Base-by-base conservation (phyloP, 768 basidiomycete genomes). In the Mycena chlorophos region DNA sequence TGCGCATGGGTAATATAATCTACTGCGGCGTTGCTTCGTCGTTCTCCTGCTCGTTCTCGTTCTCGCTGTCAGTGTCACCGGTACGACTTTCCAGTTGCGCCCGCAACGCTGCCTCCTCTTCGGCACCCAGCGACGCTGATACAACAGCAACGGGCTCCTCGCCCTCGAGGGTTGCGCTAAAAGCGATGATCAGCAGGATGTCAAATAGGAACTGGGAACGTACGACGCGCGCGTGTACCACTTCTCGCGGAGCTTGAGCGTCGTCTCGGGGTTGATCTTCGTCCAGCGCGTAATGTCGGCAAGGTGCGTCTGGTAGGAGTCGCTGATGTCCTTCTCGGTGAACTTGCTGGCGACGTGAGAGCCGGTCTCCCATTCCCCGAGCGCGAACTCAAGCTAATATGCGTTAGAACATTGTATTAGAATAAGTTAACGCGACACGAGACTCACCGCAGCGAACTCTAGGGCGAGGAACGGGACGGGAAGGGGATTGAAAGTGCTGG, bases 221-320 rank as follows among this genome's bases (percentile, higher is more conserved):
- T 23, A 57, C 56, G 38, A 40, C 3, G 51, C 43, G 3, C 47
- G 56, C 5, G 22, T 16, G 20, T 52, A 52, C 56, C 56, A 57
- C 4, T 49, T 57, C 2, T 26, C 26, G 2, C 56, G 51, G 3
- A 57, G 22, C 10, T 52, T 57, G 22, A 39, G 20, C 25, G 29
- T 29, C 3, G 52, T 45, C 0, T 22, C 19, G 3, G 27, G 17
- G n/a, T 50, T 43, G 2, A 49, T 5, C 3, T 26, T n/a, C 4
- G 20, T 49, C 56, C 56, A 57, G 17, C 6, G 19, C 26, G 52
- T 48, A 26, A 42, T 31, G 25, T 57, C 52, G 1, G 45, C n/a
- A 13, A 57, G 28, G 17, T 57, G 52, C 13, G 20, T 34, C 4
- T 8, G 23, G 29, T 53, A 57, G 1, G 2, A 6, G 0, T 2